Conservation (phyloP, 2,329 filamentous ascomycete species). For the Paraphaeosphaeria sporulosa region DNA sequence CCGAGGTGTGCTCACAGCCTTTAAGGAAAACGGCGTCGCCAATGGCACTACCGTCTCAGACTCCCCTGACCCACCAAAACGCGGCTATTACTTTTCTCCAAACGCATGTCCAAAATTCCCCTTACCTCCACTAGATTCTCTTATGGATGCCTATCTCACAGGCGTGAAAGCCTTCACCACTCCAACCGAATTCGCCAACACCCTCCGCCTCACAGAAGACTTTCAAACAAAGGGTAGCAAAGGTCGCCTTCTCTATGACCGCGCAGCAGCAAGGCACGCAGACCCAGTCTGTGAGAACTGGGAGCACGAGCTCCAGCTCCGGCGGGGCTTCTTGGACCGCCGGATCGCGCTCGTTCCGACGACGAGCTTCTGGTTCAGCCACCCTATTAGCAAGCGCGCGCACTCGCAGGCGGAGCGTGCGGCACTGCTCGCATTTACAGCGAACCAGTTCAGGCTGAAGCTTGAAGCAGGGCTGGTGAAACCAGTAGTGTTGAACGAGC, state of each 20-base stretch:
- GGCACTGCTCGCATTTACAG: slow-evolving; percentile 1
- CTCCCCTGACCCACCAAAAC: neutral
- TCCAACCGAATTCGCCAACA: neutral
- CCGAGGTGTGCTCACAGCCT: too few relatives aligned
- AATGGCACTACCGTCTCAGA: neutral
- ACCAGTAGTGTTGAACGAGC: slow-evolving; percentile 4
- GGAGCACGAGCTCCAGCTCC: slow-evolving; percentile 3
- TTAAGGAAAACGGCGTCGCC: neutral
- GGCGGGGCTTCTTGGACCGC: slow-evolving; percentile 2
- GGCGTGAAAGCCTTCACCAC: slow-evolving; percentile 1
- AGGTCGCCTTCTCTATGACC: neutral
- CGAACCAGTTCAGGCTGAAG: slow-evolving; percentile 4
- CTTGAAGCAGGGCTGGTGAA: slow-evolving; percentile 2
- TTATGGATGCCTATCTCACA: slow-evolving; percentile 3
- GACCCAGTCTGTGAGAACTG: neutral
- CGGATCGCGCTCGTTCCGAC: neutral
- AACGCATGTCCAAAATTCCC: neutral
- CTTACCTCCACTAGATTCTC: neutral
- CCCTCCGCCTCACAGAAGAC: neutral
- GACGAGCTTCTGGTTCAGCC: slow-evolving; percentile 10
- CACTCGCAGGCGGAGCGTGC: slow-evolving; percentile 7
- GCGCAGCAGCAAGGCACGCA: neutral
- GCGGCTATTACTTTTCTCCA: neutral
- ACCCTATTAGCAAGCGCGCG: slow-evolving; percentile 1
- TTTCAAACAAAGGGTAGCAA: neutral